Evolutionary conservation across 805 yeast species (phyloP).

Genomic region (Kuraishia capsulata): DNA sequence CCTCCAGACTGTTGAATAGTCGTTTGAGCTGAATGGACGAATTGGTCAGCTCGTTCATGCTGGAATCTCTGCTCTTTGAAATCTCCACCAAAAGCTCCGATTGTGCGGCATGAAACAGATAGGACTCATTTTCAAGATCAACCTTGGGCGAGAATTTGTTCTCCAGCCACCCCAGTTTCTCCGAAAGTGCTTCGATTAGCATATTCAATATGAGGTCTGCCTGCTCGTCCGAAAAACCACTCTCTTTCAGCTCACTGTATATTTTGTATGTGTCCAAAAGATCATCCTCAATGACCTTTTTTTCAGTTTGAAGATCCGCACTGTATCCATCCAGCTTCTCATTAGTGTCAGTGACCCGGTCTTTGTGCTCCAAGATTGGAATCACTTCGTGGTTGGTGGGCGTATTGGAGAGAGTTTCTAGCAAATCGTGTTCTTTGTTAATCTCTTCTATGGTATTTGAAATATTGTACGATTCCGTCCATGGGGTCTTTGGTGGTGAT

Average conservation of each 20-base stretch:
- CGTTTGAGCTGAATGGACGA: constrained; percentile 64
- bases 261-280: constrained; percentile 59
- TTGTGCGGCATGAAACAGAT: constrained; percentile 86
- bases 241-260: constrained; percentile 36
- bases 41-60: constrained; percentile 57
- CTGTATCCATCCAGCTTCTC: background rate
- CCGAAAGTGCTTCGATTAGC: constrained; percentile 23
- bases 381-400: background rate
- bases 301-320: constrained; percentile 6
- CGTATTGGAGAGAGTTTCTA: background rate
- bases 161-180: constrained; percentile 35
- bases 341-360: constrained; percentile 2
- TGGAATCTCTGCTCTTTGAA: constrained; percentile 59
- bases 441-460: constrained; percentile 17
- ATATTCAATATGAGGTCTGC: constrained; percentile 48
- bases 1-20: constrained; percentile 62
- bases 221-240: constrained; percentile 57
- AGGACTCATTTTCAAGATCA: constrained; percentile 81
- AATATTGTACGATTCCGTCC: constrained; percentile 10
- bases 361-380: background rate
- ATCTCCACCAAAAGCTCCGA: constrained; percentile 79
- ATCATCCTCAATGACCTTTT: constrained; percentile 15
- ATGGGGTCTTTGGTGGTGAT: no score
- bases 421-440: constrained; percentile 8
- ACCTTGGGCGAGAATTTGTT: constrained; percentile 40